These are phyloP conservation scores for Phytophthora brassicae DNA, from an alignment of 352 stramenopile species.

Conservation along the genomic window DNA sequence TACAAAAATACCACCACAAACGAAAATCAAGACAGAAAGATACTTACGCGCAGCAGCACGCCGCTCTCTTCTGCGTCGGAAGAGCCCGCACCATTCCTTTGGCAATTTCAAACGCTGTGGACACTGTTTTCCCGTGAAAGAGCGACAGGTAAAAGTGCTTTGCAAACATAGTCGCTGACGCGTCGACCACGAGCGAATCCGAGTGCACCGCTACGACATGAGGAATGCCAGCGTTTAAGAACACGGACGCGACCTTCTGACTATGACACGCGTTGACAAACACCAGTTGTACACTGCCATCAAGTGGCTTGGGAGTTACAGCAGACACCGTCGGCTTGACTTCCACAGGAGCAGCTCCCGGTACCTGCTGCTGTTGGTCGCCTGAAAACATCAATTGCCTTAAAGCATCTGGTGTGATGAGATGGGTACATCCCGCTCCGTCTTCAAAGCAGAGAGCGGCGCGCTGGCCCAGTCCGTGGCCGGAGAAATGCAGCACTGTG, in stretches of 20 bases:
- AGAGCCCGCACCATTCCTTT: constrained; percentile 67
- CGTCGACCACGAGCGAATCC: constrained; percentile 76
- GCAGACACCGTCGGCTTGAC: constrained; percentile 2
- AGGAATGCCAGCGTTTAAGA: constrained; percentile 87
- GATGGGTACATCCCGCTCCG: constrained; percentile 65
- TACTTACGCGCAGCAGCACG: constrained; percentile 82
- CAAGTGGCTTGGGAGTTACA: constrained; percentile 17
- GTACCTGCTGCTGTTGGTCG: constrained; percentile 23
- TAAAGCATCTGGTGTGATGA: constrained; percentile 69
- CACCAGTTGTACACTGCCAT: constrained; percentile 59
- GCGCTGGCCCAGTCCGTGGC: constrained; percentile 67
- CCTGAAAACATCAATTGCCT: constrained; percentile 72
- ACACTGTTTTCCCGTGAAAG: constrained; percentile 72
- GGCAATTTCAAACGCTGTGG: constrained; percentile 72
- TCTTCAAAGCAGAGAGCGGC: constrained; percentile 83
- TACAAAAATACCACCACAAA: not conserved
- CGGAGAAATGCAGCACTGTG: constrained; percentile 79
- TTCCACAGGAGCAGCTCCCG: constrained; percentile 23
- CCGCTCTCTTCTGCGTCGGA: constrained; percentile 59
- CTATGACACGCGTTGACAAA: constrained; percentile 88
- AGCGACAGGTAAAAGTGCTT: constrained; percentile 87
- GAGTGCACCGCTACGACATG: constrained; percentile 90
- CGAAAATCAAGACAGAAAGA: not conserved
- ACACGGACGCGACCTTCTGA: constrained; percentile 85
- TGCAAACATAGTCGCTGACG: constrained; percentile 76